Evolutionary conservation across 2,329 filamentous ascomycete genomes (phyloP).

Genomic region (Hypoxylon sp.): DNA sequence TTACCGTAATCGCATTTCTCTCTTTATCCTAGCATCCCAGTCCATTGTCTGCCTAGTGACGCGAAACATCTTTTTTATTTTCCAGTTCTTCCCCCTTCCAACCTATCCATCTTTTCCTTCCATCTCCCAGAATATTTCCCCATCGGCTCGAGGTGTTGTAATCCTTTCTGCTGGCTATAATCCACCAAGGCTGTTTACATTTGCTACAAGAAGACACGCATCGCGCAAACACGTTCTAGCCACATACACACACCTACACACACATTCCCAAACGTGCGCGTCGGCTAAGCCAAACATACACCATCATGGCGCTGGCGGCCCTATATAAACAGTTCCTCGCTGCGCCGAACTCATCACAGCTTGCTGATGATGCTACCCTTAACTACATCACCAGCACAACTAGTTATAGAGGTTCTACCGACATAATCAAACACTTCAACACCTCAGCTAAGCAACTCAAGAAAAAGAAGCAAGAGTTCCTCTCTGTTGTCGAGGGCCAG

Average conservation of each 20-base stretch:
- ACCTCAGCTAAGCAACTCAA: slow-evolving; percentile 80
- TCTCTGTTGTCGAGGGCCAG: slow-evolving; percentile 80
- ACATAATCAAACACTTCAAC: slow-evolving; percentile 87
- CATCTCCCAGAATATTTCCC: slow-evolving; percentile 2
- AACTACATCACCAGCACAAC: slow-evolving; percentile 94
- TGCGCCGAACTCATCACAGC: slow-evolving; percentile 73
- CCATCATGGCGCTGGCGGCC: slow-evolving; percentile 64
- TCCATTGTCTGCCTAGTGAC: slow-evolving; percentile 21
- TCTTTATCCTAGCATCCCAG: slow-evolving; percentile 20
- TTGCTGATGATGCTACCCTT: slow-evolving; percentile 77
- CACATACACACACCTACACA: not conserved
- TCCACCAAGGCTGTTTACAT: not conserved
- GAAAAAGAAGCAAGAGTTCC: slow-evolving; percentile 84
- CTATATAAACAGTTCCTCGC: slow-evolving; percentile 81
- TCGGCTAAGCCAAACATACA: slow-evolving; percentile 18
- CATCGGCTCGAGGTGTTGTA: slow-evolving; percentile 5
- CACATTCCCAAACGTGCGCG: slow-evolving; percentile 13
- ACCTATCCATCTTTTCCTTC: slow-evolving; percentile 1
- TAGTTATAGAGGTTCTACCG: slow-evolving; percentile 76
- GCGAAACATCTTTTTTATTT: slow-evolving; percentile 25
- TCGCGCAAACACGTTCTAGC: slow-evolving; percentile 19
- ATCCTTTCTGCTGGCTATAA: not conserved
- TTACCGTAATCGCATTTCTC: slow-evolving; percentile 31
- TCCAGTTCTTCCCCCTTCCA: slow-evolving; percentile 14
- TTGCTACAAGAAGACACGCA: slow-evolving; percentile 14